Evolutionary conservation across 2,329 filamentous ascomycete species (phyloP).

Genomic region (Penicillium sp.): DNA sequence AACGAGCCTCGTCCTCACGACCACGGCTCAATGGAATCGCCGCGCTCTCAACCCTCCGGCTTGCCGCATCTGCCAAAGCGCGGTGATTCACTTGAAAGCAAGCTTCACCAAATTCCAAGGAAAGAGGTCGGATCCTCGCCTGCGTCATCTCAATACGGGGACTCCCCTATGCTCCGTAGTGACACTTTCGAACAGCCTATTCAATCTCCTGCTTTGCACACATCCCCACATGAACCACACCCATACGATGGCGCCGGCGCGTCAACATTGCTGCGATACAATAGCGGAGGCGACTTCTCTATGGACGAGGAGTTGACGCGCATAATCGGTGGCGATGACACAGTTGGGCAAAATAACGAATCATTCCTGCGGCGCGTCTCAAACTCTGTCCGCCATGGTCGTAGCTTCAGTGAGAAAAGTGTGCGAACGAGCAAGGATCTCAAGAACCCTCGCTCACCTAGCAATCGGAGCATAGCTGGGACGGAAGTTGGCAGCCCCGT

Average conservation of each 20-base stretch:
- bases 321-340: conserved; percentile 74
- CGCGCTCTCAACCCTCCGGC: conserved; percentile 30
- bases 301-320: conserved; percentile 95
- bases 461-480: conserved; percentile 46
- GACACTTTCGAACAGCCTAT: conserved; percentile 10
- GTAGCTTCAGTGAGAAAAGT: conserved; percentile 73
- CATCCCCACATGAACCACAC: conserved; percentile 36
- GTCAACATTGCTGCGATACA: conserved; percentile 68
- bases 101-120: conserved; percentile 55
- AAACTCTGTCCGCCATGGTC: conserved; percentile 88
- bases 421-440: conserved; percentile 58
- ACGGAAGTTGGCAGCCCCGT: conserved; percentile 72
- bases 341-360: conserved; percentile 53
- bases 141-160: conserved; percentile 31
- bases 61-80: conserved; percentile 50
- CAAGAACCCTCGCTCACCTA: conserved; percentile 68
- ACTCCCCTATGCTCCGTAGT: conserved; percentile 41
- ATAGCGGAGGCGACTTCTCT: conserved; percentile 79
- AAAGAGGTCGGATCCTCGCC: conserved; percentile 57
- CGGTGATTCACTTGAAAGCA: conserved; percentile 58
- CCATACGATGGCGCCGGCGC: conserved; percentile 52
- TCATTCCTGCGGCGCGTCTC: conserved; percentile 86
- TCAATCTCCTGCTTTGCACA: conserved; percentile 44
- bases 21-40: conserved; percentile 45
- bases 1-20: conserved; percentile 57